Evolutionary conservation across 2,329 filamentous ascomycete genomes (phyloP), one percentile per base, ranked within the genome.

Genomic region (Diaporthe nobilis): DNA sequence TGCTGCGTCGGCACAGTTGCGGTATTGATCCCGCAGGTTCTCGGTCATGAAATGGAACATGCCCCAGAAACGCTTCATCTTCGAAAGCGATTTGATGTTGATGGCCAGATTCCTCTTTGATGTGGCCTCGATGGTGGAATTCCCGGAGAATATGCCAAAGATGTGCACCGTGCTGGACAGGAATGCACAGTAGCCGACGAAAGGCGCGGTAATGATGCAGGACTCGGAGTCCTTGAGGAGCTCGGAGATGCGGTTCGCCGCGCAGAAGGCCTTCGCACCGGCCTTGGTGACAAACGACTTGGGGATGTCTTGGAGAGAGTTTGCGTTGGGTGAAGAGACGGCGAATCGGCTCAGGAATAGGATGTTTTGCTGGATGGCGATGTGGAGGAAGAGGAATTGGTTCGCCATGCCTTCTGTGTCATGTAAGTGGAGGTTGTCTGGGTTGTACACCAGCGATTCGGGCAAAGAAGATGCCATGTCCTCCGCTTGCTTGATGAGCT

Each of bases 21-120:
- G 92, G 82, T 98, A 99, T 77, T 97, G 92, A 73, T 96, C 94
- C 76, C 97, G 95, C 49, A 98, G 89, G 80, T 96, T 97, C 82
- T 98, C 96, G 0, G 95, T 93, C 90, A 98, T 96, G 86, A 95
- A 98, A 82, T 98, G 95, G 82, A 98, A 98, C 94, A 98, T 98
- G 76, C 96, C 97, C 97, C 97, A 99, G 81, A 97, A 96, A 76
- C 94, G 94, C 87, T 98, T 98, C 94, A 98, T 98, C 84, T 95
- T 97, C 73, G 94, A 93, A 60, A 99, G 86, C 80, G 97, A 98
- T 81, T 94, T 94, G 80, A 98, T 94, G 78, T 98, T 98, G 78
- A 93, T 94, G 1, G 94, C 92, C 22, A 98, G 87, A 80, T 98
- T 96, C 78, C 92, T 92, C 85, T 97, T 98, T 12, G 95, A 95